phyloP scores from a whole-genome alignment of 306 rosid species.

The Dicorynia guianensis region DNA sequence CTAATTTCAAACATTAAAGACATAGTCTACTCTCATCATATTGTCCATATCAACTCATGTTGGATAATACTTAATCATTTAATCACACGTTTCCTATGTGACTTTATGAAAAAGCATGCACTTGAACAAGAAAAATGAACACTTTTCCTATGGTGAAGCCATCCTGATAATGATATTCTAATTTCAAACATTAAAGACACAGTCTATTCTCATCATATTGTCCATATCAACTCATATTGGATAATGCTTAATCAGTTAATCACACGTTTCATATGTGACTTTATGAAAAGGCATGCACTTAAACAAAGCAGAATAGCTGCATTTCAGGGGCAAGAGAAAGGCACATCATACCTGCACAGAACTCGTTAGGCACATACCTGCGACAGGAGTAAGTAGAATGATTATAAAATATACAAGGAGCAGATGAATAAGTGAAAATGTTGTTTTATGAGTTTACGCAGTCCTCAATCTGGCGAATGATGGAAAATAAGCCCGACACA shows the following conservation, averaged over 20 bases:
- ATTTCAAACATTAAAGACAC: too few species aligned
- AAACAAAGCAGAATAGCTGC: conserved; percentile 76
- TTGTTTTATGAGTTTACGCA: conserved; percentile 59
- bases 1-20: not conserved
- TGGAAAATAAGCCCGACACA: conserved; percentile 81
- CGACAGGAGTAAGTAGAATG: conserved; percentile 25
- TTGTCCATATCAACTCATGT: conserved; percentile 17
- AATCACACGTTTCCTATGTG: conserved; percentile 20
- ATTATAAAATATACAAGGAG: conserved; percentile 36
- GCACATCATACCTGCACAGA: conserved; percentile 97
- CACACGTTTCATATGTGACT: conserved; percentile 13
- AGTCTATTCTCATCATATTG: conserved; percentile 1
- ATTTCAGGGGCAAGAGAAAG: conserved; percentile 87
- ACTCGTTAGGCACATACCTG: conserved; percentile 93
- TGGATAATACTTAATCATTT: conserved; percentile 32
- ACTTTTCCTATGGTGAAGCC: too few species aligned
- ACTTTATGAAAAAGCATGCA: conserved; percentile 46
- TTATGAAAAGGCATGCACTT: conserved; percentile 56
- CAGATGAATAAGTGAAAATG: conserved; percentile 34
- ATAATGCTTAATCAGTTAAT: conserved; percentile 35
- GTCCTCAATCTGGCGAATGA: conserved; percentile 95
- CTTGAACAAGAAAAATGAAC: conserved; percentile 77
- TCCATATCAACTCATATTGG: conserved; percentile 18
- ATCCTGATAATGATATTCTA: too few species aligned
- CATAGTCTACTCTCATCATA: not conserved